These are phyloP conservation scores for Scedosporium dehoogii DNA, from an alignment of 2,329 filamentous ascomycete species.

Conservation along the genomic window DNA sequence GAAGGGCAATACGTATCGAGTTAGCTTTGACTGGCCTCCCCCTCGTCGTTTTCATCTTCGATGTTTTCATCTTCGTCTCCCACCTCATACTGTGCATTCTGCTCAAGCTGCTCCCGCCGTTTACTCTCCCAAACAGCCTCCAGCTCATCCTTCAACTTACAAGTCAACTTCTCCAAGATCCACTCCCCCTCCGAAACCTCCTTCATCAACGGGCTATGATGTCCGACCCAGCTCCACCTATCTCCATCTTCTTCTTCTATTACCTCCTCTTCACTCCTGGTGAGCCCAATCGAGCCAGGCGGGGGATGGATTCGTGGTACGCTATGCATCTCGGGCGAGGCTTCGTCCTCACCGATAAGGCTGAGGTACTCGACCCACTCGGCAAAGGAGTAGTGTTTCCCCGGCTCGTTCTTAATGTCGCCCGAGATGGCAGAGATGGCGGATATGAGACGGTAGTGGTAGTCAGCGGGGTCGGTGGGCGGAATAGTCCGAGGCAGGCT, in stretches of 20 bases:
- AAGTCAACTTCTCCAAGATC: constrained; percentile 57
- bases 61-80: background rate
- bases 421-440: constrained; percentile 57
- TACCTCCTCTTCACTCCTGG: background rate
- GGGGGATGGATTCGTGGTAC: background rate
- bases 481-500: constrained; percentile 19
- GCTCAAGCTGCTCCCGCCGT: background rate
- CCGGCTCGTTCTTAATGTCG: constrained; percentile 48
- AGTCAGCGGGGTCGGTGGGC: constrained; percentile 15
- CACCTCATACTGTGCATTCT: background rate
- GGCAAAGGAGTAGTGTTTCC: constrained; percentile 63
- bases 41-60: background rate
- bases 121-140: constrained; percentile 18
- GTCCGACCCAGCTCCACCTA: constrained; percentile 49
- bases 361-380: constrained; percentile 81
- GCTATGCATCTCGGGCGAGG: constrained; percentile 37
- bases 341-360: constrained; percentile 61
- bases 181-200: constrained; percentile 60
- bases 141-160: constrained; percentile 45
- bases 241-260: constrained; percentile 4
- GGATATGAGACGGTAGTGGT: constrained; percentile 55
- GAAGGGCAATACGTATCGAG: background rate
- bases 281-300: background rate
- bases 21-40: background rate
- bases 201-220: constrained; percentile 59